Percentiles rank a stretch among this genome's conserved stretches.
Conservation (phyloP, 2,329 filamentous ascomycete genomes). For the Apiospora kogelbergensis region DNA sequence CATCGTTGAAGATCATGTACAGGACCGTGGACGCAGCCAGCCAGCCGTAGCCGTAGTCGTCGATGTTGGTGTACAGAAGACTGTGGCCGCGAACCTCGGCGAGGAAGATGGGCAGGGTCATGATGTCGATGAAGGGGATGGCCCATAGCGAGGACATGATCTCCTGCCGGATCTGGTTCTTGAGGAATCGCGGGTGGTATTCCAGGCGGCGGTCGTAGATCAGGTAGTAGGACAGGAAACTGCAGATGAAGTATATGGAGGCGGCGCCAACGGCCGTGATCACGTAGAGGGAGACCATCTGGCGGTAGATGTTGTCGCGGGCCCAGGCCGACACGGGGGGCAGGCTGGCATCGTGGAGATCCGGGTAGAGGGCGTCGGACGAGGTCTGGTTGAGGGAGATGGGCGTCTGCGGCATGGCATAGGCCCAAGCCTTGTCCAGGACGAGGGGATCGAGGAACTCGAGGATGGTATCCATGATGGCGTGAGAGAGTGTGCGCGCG, state of each 20-base stretch:
- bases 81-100: constrained; percentile 47
- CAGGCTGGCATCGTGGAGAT: constrained; percentile 10
- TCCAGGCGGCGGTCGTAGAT: constrained; percentile 51
- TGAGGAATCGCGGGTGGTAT: constrained; percentile 47
- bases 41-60: constrained; percentile 42
- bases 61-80: constrained; percentile 38
- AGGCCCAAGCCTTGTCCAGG: constrained; percentile 41
- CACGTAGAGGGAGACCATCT: constrained; percentile 37
- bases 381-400: constrained; percentile 17
- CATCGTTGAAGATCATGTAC: constrained; percentile 50
- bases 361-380: constrained; percentile 11
- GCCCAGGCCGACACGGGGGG: constrained; percentile 32
- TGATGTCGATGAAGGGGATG: constrained; percentile 43
- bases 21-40: constrained; percentile 36
- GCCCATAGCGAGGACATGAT: constrained; percentile 42
- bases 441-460: constrained; percentile 42
- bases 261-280: constrained; percentile 38
- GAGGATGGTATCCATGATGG: constrained; percentile 38
- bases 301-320: constrained; percentile 42
- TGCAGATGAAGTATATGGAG: constrained; percentile 63
- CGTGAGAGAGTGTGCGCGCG: not conserved
- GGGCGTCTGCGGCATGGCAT: constrained; percentile 31
- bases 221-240: constrained; percentile 70
- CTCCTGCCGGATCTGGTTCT: constrained; percentile 47
- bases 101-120: constrained; percentile 46